Conservation (phyloP, 352 stramenopile species). For the Pythium chondricola region DNA sequence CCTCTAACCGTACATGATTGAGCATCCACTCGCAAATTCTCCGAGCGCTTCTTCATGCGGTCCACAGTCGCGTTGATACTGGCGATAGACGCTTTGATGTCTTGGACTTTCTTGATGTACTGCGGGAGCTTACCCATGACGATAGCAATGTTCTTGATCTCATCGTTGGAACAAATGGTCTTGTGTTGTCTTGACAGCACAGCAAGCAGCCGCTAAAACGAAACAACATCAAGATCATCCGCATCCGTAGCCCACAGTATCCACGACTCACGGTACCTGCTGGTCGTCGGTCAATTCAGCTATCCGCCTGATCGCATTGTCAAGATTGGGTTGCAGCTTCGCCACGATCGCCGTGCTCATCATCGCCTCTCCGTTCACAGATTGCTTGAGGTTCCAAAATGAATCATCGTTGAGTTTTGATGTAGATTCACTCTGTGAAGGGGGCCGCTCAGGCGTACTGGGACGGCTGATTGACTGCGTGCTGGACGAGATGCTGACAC, state of each 20-base stretch:
- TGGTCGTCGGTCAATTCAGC: conserved; percentile 48
- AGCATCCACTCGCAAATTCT: conserved; percentile 63
- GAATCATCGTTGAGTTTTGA: neutral
- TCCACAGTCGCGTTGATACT: conserved; percentile 56
- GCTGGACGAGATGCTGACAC: conserved; percentile 10
- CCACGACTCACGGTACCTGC: conserved; percentile 16
- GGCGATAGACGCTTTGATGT: conserved; percentile 49
- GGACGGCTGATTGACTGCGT: conserved; percentile 8
- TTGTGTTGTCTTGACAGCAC: conserved; percentile 43
- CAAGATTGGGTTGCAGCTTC: conserved; percentile 50
- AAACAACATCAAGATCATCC: neutral
- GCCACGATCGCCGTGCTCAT: conserved; percentile 53
- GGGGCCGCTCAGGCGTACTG: conserved; percentile 7
- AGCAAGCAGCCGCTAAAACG: conserved; percentile 41
- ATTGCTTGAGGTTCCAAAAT: conserved; percentile 24
- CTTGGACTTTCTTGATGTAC: conserved; percentile 59
- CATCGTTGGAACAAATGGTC: conserved; percentile 39
- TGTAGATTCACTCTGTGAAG: neutral
- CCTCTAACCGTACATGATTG: conserved; percentile 55
- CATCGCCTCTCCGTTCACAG: conserved; percentile 38
- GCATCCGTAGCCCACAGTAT: neutral
- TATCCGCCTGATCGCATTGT: conserved; percentile 67
- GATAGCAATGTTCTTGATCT: conserved; percentile 53
- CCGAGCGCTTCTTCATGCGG: conserved; percentile 64
- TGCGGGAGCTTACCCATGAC: conserved; percentile 69